Percentiles rank a stretch among this genome's conserved stretches.
phyloP scores from a whole-genome alignment of 257 asterid genomes.

The Rauvolfia tetraphylla region DNA sequence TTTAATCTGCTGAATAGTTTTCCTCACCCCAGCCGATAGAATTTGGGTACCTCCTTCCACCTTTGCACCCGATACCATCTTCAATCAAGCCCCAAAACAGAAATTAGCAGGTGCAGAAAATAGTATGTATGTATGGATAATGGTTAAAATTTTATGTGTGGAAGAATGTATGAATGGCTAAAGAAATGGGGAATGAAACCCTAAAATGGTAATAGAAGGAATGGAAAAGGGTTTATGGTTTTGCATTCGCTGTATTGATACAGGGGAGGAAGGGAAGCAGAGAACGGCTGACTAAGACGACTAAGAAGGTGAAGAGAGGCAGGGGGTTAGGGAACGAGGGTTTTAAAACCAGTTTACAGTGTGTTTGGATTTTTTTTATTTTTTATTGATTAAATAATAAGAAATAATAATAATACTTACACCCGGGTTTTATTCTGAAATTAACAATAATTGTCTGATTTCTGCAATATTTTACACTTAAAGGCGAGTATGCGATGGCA shows the following conservation, averaged over 20 bases:
- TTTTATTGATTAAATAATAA: too few relatives aligned
- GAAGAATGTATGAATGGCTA: slow-evolving; percentile 5
- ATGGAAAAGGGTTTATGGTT: slow-evolving; percentile 14
- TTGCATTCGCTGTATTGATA: neutral
- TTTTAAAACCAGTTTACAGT: slow-evolving; percentile 24
- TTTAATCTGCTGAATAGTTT: slow-evolving; percentile 72
- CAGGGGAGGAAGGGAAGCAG: slow-evolving; percentile 6
- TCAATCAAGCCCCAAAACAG: slow-evolving; percentile 22
- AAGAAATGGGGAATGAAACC: slow-evolving; percentile 1
- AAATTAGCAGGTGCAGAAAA: slow-evolving; percentile 9
- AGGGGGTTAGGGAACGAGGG: slow-evolving; percentile 53
- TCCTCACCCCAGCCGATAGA: slow-evolving; percentile 72
- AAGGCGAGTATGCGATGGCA: too few relatives aligned
- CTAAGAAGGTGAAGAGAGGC: neutral
- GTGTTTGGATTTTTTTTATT: neutral
- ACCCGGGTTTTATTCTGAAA: neutral
- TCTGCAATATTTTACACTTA: too few relatives aligned
- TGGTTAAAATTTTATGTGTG: neutral
- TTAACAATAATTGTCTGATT: too few relatives aligned
- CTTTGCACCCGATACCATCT: slow-evolving; percentile 67
- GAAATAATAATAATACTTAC: neutral
- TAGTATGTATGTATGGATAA: neutral
- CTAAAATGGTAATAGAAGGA: slow-evolving; percentile 11
- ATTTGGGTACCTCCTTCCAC: slow-evolving; percentile 63
- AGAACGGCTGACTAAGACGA: slow-evolving; percentile 43